A percentile compares a stretch with the other conserved stretches of the same genome.
phyloP scores from a whole-genome alignment of 306 rosid genomes.

The Lathyrus sativus region DNA sequence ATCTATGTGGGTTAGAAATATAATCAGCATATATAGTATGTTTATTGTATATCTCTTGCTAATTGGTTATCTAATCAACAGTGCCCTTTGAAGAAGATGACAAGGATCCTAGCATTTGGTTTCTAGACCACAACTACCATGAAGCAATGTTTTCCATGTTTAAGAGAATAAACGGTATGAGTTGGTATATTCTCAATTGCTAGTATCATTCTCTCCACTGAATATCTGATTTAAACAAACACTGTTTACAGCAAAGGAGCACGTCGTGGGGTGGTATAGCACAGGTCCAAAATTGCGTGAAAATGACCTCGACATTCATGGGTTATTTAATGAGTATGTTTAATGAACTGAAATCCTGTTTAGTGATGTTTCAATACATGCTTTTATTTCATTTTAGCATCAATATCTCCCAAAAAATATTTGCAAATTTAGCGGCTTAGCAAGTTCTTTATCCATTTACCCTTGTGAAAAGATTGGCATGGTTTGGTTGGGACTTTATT shows the following conservation, averaged over 20 bases:
- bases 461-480: not conserved
- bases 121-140: constrained; percentile 90
- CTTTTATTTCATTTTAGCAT: constrained; percentile 6
- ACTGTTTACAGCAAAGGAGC: constrained; percentile 73
- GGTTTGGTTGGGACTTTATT: constrained; percentile 22
- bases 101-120: constrained; percentile 90
- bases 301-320: constrained; percentile 87
- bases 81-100: constrained; percentile 98
- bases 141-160: constrained; percentile 94
- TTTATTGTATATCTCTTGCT: constrained; percentile 18
- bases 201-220: not conserved
- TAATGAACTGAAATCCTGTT: constrained; percentile 39
- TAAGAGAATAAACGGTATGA: constrained; percentile 87
- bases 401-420: not conserved
- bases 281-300: constrained; percentile 90
- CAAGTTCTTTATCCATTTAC: not conserved
- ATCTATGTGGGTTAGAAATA: constrained; percentile 3
- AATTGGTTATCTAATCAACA: constrained; percentile 41
- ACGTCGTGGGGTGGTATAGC: constrained; percentile 93
- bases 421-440: not conserved
- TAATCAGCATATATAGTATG: not conserved
- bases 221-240: constrained; percentile 22
- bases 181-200: constrained; percentile 7
- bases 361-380: constrained; percentile 16
- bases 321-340: constrained; percentile 70